A percentile compares a stretch with the other conserved stretches of the same genome.
Evolutionary conservation across 495 filamentous ascomycete genomes (phyloP).

Genomic region (Aspergillus incahuasiensis): DNA sequence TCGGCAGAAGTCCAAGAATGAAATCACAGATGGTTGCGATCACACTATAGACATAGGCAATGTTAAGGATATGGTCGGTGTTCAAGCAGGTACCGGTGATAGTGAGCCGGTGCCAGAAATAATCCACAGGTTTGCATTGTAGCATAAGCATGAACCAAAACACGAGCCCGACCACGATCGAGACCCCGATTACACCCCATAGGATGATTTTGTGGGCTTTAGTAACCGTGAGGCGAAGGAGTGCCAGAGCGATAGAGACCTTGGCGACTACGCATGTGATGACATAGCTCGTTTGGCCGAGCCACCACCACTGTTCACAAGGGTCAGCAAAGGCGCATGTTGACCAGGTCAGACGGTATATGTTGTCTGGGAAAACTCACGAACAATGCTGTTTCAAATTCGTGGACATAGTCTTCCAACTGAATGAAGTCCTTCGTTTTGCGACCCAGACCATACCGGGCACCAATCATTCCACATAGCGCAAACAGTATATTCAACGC

Average conservation of each 20-base stretch:
- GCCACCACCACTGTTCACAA: slow-evolving; percentile 38
- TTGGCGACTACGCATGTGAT: slow-evolving; percentile 33
- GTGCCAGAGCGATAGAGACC: slow-evolving; percentile 37
- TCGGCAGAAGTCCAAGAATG: slow-evolving; percentile 33
- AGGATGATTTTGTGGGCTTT: slow-evolving; percentile 25
- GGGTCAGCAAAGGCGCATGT: not conserved
- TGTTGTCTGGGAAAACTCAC: slow-evolving; percentile 22
- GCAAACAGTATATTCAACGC: slow-evolving; percentile 35
- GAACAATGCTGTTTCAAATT: slow-evolving; percentile 34
- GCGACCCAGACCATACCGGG: slow-evolving; percentile 35
- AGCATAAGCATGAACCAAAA: slow-evolving; percentile 39
- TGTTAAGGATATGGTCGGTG: slow-evolving; percentile 24
- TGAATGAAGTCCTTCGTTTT: slow-evolving; percentile 10
- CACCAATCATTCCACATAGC: slow-evolving; percentile 35
- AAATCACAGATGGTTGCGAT: slow-evolving; percentile 39
- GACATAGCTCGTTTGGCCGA: slow-evolving; percentile 35
- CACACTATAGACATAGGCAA: slow-evolving; percentile 42
- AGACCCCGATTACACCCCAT: slow-evolving; percentile 28
- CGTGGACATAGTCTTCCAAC: not conserved
- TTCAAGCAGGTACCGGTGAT: slow-evolving; percentile 30
- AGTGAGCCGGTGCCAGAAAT: slow-evolving; percentile 33
- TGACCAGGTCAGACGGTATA: not conserved
- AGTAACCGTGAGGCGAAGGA: slow-evolving; percentile 36
- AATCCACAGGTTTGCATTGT: slow-evolving; percentile 38
- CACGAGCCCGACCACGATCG: slow-evolving; percentile 25